Base-by-base conservation (phyloP, 2,329 filamentous ascomycete species). In the Fusarium multiceps region DNA sequence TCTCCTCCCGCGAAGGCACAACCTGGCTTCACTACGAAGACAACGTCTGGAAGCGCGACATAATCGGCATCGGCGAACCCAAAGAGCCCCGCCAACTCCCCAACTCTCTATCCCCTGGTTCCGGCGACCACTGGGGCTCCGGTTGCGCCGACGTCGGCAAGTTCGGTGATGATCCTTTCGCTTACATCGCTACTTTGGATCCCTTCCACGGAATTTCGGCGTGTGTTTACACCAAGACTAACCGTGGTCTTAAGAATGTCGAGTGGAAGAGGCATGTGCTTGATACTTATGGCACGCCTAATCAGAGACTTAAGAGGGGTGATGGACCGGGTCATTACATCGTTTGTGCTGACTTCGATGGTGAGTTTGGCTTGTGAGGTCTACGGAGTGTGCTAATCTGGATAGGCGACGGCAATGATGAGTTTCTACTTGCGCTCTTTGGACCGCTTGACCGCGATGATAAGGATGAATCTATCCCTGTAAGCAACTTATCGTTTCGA, bases 221-320 rank as follows among this genome's bases (percentile, higher is more conserved):
- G 4, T 54, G 50, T 9, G 40, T 54, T 16, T 54, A 54, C 6
- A 54, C 50, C 0, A 32, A 43, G 50, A 43, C 50, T 2, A 32
- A 54, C 4, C 50, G 40, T 16, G 40, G 40, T 18, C 12, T 54
- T 16, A 32, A 43, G 20, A 21, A 25, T 18, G 40, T n/a, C 7
- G 21, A 40, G 18, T 63, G 60, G 60, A 63, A 55, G 43, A 49
- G 60, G 7, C 48, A 63, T 37, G 48, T 60, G 28, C 34, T 63
- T 23, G 60, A 63, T 21, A 50, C 58, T 2, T 63, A 63, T 25
- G 60, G 60, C 20, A 60, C 55, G 3, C 60, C 60, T 8, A 54
- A 46, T 11, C 60, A 60, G 13, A 30, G 23, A 13, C 41, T 37
- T 12, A 53, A 53, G 40, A 45, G 34, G 10, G 55, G 60, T 3